Percentiles rank a stretch among this genome's conserved stretches.
These are phyloP conservation scores for Tricholoma sp. DNA, from an alignment of 768 basidiomycete species.

Conservation along the genomic window DNA sequence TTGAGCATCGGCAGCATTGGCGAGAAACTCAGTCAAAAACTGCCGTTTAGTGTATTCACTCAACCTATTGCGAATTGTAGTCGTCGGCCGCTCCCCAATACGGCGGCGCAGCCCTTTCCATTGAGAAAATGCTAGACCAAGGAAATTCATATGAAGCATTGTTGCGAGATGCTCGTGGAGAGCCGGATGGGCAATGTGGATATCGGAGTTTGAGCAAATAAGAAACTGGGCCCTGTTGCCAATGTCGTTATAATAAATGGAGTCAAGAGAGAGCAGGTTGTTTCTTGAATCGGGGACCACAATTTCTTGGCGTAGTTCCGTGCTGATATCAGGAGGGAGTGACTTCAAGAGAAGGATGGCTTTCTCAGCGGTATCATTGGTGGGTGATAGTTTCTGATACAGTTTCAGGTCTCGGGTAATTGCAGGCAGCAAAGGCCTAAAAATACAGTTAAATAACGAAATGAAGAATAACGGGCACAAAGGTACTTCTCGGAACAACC, in stretches of 20 bases:
- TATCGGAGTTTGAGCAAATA: slow-evolving; percentile 11
- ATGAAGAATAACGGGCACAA: neutral
- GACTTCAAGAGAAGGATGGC: slow-evolving; percentile 26
- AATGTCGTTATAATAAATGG: slow-evolving; percentile 39
- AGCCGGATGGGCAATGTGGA: slow-evolving; percentile 24
- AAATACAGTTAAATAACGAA: neutral
- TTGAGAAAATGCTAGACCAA: slow-evolving; percentile 28
- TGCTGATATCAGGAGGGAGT: slow-evolving; percentile 11
- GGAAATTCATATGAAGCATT: slow-evolving; percentile 24
- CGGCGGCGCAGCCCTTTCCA: slow-evolving; percentile 26
- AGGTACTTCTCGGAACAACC: slow-evolving; percentile 36
- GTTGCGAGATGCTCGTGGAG: slow-evolving; percentile 28
- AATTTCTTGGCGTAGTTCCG: slow-evolving; percentile 16
- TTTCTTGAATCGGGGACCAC: slow-evolving; percentile 29
- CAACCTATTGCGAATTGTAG: slow-evolving; percentile 38
- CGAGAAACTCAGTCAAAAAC: slow-evolving; percentile 44
- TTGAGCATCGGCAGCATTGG: slow-evolving; percentile 47
- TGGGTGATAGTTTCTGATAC: slow-evolving; percentile 16
- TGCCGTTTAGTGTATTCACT: slow-evolving; percentile 37
- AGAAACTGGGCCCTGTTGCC: slow-evolving; percentile 23
- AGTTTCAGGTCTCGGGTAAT: neutral
- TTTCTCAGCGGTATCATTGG: slow-evolving; percentile 21
- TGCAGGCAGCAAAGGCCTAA: slow-evolving; percentile 12
- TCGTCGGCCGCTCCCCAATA: slow-evolving; percentile 39
- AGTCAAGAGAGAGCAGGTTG: slow-evolving; percentile 21